A percentile compares a stretch with the other conserved stretches of the same genome.
phyloP scores from a whole-genome alignment of 164 flowering plant species.

The Berberis vulgaris region DNA sequence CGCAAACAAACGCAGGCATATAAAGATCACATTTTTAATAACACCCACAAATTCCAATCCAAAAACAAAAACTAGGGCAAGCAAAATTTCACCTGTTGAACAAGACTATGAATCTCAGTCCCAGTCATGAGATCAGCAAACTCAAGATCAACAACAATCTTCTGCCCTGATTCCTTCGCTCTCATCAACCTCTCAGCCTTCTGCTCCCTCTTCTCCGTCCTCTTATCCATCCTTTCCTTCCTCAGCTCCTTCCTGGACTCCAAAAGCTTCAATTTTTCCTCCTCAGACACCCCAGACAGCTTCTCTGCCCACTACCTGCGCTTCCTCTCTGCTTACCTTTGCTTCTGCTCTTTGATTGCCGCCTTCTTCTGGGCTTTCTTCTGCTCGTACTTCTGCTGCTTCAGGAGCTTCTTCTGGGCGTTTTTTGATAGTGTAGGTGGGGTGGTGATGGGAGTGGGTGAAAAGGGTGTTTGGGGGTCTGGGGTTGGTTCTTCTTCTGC shows the following conservation, averaged over 20 bases:
- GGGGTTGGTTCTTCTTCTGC: conserved; percentile 11
- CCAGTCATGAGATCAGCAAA: conserved; percentile 67
- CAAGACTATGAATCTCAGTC: conserved; percentile 68
- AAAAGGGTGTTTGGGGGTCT: conserved; percentile 5
- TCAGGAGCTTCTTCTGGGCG: conserved; percentile 69
- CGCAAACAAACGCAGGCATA: too few relatives aligned
- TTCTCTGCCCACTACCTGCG: conserved; percentile 70
- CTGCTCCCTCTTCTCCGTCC: conserved; percentile 49
- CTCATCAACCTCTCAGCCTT: conserved; percentile 44
- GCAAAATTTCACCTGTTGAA: conserved; percentile 58
- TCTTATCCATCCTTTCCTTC: conserved; percentile 74
- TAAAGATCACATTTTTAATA: too few relatives aligned
- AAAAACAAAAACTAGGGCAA: background rate
- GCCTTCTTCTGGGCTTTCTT: conserved; percentile 86
- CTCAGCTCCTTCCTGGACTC: conserved; percentile 47
- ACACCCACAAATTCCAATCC: background rate
- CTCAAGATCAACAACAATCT: conserved; percentile 76
- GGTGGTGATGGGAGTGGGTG: conserved; percentile 1
- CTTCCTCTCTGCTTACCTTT: conserved; percentile 55
- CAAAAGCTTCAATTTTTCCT: conserved; percentile 57
- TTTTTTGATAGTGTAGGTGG: conserved; percentile 43
- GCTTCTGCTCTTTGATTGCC: conserved; percentile 49
- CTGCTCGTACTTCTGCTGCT: conserved; percentile 62
- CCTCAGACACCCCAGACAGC: conserved; percentile 41
- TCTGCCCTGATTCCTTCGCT: conserved; percentile 67